Percentiles rank a stretch among this genome's conserved stretches.
Conservation (phyloP, 805 yeast species). For the Metschnikowia shivogae region DNA sequence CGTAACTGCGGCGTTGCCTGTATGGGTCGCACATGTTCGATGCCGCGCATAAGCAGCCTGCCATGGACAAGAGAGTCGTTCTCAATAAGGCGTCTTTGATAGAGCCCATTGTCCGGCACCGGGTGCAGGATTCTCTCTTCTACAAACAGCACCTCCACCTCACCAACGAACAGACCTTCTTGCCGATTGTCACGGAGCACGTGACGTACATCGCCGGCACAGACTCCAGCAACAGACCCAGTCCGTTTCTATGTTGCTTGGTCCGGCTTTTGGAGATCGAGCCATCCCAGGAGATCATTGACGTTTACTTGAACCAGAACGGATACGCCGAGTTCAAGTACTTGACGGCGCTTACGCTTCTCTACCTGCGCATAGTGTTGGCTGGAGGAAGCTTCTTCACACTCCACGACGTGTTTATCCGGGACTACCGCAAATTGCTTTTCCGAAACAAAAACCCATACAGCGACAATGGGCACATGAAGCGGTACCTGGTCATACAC, state of each 20-base stretch:
- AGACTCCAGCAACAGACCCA: conserved; percentile 54
- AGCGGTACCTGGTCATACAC: conserved; percentile 37
- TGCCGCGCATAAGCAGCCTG: too few relatives aligned
- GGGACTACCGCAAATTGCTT: conserved; percentile 70
- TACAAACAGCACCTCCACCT: conserved; percentile 39
- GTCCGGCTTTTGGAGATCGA: conserved; percentile 73
- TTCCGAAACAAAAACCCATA: conserved; percentile 27
- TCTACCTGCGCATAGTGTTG: conserved; percentile 58
- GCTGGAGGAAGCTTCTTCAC: conserved; percentile 25
- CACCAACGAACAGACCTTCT: conserved; percentile 38
- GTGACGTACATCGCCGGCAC: conserved; percentile 54
- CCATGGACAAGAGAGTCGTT: conserved; percentile 17
- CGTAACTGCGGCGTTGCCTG: too few relatives aligned
- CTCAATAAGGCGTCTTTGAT: conserved; percentile 30
- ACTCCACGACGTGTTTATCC: conserved; percentile 50
- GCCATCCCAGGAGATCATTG: conserved; percentile 57
- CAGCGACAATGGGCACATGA: conserved; percentile 22
- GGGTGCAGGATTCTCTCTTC: conserved; percentile 41
- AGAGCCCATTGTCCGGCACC: conserved; percentile 40
- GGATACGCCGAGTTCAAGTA: conserved; percentile 63
- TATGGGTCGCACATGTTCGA: too few relatives aligned
- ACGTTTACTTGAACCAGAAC: conserved; percentile 52
- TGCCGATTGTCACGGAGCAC: conserved; percentile 31
- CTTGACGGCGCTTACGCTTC: conserved; percentile 60
- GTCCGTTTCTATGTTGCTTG: conserved; percentile 71